Evolutionary conservation across 257 asterid species (phyloP).

Genomic region (Salvia rosmarinus): DNA sequence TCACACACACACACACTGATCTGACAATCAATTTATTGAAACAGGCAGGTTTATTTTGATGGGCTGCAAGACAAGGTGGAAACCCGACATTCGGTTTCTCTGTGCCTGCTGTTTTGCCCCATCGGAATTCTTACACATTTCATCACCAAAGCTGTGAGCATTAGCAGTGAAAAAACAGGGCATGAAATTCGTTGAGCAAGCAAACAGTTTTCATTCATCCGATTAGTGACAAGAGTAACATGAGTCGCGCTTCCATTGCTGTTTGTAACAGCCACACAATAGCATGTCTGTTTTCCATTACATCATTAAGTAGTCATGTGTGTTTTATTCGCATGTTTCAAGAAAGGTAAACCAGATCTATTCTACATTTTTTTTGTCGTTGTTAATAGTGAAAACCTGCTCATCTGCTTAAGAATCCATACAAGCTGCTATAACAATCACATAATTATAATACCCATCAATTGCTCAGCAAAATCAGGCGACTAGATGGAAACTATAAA

Average conservation of each 20-base stretch:
- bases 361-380: not conserved
- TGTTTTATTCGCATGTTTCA: not conserved
- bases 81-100: constrained; percentile 86
- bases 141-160: constrained; percentile 64
- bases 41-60: constrained; percentile 87
- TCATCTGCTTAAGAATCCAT: not conserved
- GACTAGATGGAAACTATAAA: too few relatives aligned
- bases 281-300: not conserved
- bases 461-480: not conserved
- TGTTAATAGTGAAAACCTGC: not conserved
- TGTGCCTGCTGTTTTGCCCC: constrained; percentile 87
- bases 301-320: not conserved
- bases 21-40: constrained; percentile 2
- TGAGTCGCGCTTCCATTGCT: constrained; percentile 6
- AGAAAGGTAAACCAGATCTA: not conserved
- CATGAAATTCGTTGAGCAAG: constrained; percentile 35
- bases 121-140: constrained; percentile 72
- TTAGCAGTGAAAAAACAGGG: constrained; percentile 35
- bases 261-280: not conserved
- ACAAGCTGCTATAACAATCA: not conserved
- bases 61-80: constrained; percentile 69
- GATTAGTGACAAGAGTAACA: not conserved
- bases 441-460: not conserved
- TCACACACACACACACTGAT: not conserved
- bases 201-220: constrained; percentile 5